These are phyloP conservation scores for Botrytis fabae DNA, from an alignment of 2,329 filamentous ascomycete genomes.

Conservation along the genomic window DNA sequence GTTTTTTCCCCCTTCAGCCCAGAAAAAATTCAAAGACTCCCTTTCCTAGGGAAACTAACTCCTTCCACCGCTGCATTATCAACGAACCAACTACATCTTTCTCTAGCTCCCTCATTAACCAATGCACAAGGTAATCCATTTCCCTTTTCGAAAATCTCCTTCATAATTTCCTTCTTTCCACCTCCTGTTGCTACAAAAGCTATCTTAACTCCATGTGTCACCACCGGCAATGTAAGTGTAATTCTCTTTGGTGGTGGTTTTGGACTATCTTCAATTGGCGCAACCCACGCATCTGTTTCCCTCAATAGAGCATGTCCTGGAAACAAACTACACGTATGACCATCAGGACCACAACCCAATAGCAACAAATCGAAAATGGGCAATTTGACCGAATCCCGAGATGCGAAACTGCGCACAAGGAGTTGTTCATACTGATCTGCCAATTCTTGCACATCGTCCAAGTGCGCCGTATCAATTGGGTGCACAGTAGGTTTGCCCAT, in stretches of 20 bases:
- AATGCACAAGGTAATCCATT: constrained; percentile 77
- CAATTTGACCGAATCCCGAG: constrained; percentile 88
- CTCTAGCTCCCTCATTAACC: constrained; percentile 80
- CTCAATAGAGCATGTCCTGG: constrained; percentile 83
- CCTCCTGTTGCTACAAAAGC: constrained; percentile 89
- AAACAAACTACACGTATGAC: constrained; percentile 96
- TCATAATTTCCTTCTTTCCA: constrained; percentile 89
- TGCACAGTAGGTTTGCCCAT: constrained; percentile 68
- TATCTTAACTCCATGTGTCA: constrained; percentile 81
- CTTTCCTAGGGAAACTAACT: constrained; percentile 76
- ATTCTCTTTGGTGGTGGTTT: constrained; percentile 92
- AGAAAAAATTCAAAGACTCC: constrained; percentile 52
- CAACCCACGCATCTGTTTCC: constrained; percentile 88
- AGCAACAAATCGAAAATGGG: constrained; percentile 94
- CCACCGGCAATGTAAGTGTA: constrained; percentile 87
- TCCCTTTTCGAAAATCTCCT: constrained; percentile 82
- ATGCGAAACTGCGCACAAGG: constrained; percentile 82
- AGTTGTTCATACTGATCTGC: constrained; percentile 91
- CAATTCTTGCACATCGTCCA: constrained; percentile 81
- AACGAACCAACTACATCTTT: constrained; percentile 94
- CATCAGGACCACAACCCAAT: constrained; percentile 91
- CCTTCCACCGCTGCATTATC: constrained; percentile 84
- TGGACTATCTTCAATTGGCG: constrained; percentile 86
- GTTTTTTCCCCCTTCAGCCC: neutral
- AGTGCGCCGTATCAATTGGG: constrained; percentile 68